Evolutionary conservation across 495 filamentous ascomycete species (phyloP).

Genomic region (Neurospora sp.): DNA sequence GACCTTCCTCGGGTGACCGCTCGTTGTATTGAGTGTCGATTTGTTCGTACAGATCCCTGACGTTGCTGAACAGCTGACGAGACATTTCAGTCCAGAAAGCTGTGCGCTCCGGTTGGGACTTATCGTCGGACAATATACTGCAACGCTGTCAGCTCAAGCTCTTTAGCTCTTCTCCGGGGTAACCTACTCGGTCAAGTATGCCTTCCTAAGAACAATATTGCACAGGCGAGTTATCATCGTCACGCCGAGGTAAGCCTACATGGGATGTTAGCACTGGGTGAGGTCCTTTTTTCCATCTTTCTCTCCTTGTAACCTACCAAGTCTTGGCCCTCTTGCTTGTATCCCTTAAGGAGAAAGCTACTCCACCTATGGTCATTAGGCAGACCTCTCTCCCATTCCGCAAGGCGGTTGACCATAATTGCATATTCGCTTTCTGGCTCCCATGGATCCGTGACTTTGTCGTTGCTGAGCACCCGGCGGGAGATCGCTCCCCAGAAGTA

Average conservation of each 20-base stretch:
- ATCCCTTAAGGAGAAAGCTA: conserved; percentile 29
- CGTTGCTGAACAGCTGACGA: conserved; percentile 36
- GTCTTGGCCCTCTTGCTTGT: conserved; percentile 33
- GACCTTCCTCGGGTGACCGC: conserved; percentile 28
- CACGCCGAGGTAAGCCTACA: conserved; percentile 37
- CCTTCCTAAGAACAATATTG: conserved; percentile 40
- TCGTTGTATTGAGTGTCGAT: conserved; percentile 37
- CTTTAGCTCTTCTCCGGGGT: neutral
- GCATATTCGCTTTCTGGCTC: conserved; percentile 33
- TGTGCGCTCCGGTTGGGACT: conserved; percentile 21
- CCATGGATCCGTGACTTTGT: conserved; percentile 28
- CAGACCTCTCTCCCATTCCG: conserved; percentile 33
- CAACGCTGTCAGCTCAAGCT: neutral
- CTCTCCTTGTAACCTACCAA: conserved; percentile 16
- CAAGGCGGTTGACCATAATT: conserved; percentile 25
- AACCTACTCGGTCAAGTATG: conserved; percentile 36
- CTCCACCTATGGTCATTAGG: conserved; percentile 36
- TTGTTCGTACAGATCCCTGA: conserved; percentile 34
- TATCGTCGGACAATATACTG: conserved; percentile 33
- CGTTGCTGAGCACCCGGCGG: conserved; percentile 28
- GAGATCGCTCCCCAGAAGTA: conserved; percentile 40
- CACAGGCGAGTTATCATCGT: conserved; percentile 40
- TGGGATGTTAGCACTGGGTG: neutral
- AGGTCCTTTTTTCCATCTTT: neutral
- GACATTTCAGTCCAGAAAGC: conserved; percentile 36